A percentile compares a stretch with the other conserved stretches of the same genome.
Evolutionary conservation across 2,329 filamentous ascomycete species (phyloP).

Genomic region (Chrysoporthe puriensis): DNA sequence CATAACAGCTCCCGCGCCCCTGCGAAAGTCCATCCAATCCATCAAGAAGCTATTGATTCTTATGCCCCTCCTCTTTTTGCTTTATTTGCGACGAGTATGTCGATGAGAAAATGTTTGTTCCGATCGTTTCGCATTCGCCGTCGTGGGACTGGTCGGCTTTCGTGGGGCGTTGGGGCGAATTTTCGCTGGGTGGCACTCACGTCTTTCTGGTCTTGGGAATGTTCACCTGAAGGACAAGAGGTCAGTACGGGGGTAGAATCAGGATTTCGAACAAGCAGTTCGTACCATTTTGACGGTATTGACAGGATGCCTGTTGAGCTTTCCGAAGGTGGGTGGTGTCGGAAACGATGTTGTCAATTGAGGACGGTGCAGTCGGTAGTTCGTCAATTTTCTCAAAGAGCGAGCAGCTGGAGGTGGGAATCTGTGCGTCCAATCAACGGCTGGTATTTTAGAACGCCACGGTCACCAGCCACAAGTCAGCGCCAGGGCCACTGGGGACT

Average conservation of each 20-base stretch:
- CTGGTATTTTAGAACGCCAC: background rate
- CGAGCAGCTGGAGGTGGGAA: slow-evolving; percentile 11
- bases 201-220: slow-evolving; percentile 97
- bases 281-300: slow-evolving; percentile 30
- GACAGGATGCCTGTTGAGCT: slow-evolving; percentile 26
- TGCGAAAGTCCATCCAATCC: slow-evolving; percentile 50
- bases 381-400: slow-evolving; percentile 20
- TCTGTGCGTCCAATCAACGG: slow-evolving; percentile 18
- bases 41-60: background rate
- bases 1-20: slow-evolving; percentile 11
- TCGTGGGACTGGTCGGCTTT: slow-evolving; percentile 40
- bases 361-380: slow-evolving; percentile 4
- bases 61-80: slow-evolving; percentile 1
- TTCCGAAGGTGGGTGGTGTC: slow-evolving; percentile 26
- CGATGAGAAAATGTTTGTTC: background rate
- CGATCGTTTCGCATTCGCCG: background rate
- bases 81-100: background rate
- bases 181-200: slow-evolving; percentile 66
- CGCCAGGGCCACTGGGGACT: background rate
- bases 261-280: background rate
- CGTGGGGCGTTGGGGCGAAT: background rate
- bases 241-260: slow-evolving; percentile 16
- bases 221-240: slow-evolving; percentile 71
- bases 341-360: slow-evolving; percentile 23
- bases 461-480: background rate